A percentile compares a stretch with the other conserved stretches of the same genome.
Conservation (phyloP, 2,329 filamentous ascomycete genomes). For the Verticillium dahliae region DNA sequence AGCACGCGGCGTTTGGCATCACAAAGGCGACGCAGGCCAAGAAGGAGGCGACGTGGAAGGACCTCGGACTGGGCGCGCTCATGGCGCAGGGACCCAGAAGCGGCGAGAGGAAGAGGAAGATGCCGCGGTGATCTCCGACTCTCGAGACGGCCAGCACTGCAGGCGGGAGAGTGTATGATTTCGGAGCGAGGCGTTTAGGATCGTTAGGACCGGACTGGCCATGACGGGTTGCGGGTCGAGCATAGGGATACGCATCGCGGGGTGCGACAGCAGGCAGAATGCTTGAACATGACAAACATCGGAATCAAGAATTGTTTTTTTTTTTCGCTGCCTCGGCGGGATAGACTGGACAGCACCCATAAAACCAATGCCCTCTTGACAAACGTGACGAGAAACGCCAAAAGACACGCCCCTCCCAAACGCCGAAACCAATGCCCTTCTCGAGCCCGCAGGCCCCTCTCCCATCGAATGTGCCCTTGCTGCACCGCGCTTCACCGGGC, state of each 20-base stretch:
- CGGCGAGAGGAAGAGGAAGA: conserved; percentile 14
- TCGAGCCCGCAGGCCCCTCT: not conserved
- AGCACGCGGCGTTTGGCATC: conserved; percentile 83
- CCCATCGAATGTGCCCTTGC: not conserved
- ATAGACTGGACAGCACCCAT: not conserved
- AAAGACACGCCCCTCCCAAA: not conserved
- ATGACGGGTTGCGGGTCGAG: too few relatives aligned
- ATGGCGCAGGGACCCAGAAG: conserved; percentile 54
- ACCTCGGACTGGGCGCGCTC: conserved; percentile 65
- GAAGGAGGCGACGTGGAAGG: conserved; percentile 71
- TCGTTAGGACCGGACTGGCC: not conserved
- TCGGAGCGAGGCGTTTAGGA: not conserved
- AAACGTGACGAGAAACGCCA: not conserved
- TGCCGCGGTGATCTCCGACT: conserved; percentile 4
- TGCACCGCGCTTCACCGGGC: too few relatives aligned
- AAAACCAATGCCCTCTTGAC: too few relatives aligned
- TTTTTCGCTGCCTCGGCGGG: conserved; percentile 18
- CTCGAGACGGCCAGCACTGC: conserved; percentile 2
- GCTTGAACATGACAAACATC: not conserved
- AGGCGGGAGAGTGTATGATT: not conserved
- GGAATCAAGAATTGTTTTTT: not conserved
- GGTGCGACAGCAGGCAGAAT: too few relatives aligned
- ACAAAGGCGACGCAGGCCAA: conserved; percentile 69
- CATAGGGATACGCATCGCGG: too few relatives aligned
- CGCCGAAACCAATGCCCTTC: not conserved